A percentile compares a stretch with the other conserved stretches of the same genome.
These are phyloP conservation scores for Solanum rostratum DNA, from an alignment of 257 asterid species.

Conservation along the genomic window DNA sequence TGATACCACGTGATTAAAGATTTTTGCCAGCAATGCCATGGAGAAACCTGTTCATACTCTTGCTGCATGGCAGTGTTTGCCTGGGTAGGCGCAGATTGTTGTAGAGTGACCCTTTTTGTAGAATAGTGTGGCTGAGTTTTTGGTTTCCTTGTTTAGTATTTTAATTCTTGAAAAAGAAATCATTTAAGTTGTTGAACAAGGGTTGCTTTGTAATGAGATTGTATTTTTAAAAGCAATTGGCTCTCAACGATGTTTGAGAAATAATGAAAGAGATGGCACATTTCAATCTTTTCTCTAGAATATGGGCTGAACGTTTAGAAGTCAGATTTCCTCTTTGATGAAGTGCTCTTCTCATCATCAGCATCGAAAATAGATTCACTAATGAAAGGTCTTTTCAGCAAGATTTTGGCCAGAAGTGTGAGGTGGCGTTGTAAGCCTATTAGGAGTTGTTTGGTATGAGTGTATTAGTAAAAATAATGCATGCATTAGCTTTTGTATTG, in stretches of 20 bases:
- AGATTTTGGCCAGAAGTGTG: neutral
- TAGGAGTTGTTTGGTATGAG: too few species aligned
- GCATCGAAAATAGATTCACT: neutral
- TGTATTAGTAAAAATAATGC: too few species aligned
- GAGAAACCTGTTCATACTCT: conserved; percentile 4
- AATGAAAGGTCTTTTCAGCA: neutral
- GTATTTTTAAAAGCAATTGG: neutral
- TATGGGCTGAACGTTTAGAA: neutral
- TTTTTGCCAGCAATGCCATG: neutral
- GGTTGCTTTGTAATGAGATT: neutral
- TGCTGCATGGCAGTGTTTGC: conserved; percentile 1
- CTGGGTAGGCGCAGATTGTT: neutral
- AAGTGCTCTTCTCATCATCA: neutral
- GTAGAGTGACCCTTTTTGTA: neutral
- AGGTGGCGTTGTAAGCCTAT: too few species aligned
- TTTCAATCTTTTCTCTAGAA: neutral
- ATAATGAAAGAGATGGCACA: neutral
- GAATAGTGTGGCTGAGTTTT: conserved; percentile 1
- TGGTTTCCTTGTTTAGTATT: neutral
- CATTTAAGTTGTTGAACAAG: neutral
- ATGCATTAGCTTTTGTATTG: too few species aligned
- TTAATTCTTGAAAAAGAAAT: neutral
- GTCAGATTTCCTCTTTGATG: neutral
- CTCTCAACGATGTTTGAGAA: neutral
- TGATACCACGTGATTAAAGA: neutral